Base-by-base conservation (phyloP, 192 early-diverging fungal species). In the Umbelopsis isabellina region DNA sequence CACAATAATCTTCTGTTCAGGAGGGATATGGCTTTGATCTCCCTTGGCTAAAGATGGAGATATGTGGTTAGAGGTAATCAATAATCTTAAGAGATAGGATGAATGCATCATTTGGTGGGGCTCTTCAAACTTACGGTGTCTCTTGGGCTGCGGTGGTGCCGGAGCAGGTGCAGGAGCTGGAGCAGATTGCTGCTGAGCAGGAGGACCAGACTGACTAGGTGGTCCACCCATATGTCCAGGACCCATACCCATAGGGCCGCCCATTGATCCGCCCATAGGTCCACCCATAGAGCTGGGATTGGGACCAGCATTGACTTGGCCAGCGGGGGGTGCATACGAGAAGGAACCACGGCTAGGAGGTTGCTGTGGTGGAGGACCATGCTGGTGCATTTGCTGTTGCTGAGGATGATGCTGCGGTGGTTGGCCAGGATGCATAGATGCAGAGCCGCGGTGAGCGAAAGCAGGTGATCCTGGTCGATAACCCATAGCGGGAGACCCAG, bases 1-100 rank as follows among this genome's bases (percentile, higher is more conserved):
- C 13, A 85, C 86, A 20, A 94, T 78, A 5, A 84, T 75, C 75
- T 87, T 91, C 64, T 95, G 89, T 46, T 81, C 85, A 15, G 84
- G 75, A 13, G 95, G 89, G 69, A 97, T 91, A 71, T 95, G 94
- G 9, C 85, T 85, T 45, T 95, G 86, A 73, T 98, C 96, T 44
- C 94, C 95, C 1, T 80, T 78, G 7, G 95, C 89, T 90, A 72
- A 9, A 23, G n/a, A 64, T 37, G 12, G 70, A 51, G 64, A 51
- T 48, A 53, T 46, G 48, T 9, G 30, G 21, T 47, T 23, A 10
- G 64, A 13, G 6, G 3, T 49, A 10, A 4, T 1, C 1, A 21
- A 30, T 49, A 10, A 4, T 1, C 1, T 49, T 0, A 49, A 10
- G 6, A 5, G 15, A 6, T 49, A 16, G 20, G 12, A 20, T 21